Conservation (phyloP, 2,329 filamentous ascomycete genomes). For the Fusarium metavorans region DNA sequence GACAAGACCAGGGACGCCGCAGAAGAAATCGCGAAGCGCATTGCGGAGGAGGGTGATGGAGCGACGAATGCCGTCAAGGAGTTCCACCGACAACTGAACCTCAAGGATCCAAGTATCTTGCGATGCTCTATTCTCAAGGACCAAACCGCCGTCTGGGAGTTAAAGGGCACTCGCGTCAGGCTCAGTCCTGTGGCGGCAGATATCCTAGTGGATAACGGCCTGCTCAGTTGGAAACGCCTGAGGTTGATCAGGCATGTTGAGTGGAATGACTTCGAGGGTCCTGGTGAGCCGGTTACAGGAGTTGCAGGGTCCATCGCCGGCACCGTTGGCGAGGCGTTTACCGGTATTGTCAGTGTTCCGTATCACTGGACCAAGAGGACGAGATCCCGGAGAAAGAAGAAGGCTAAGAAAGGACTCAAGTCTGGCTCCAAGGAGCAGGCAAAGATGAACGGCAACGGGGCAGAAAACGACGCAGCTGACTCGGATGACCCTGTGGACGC, state of each 20-base stretch:
- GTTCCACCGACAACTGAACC: constrained; percentile 71
- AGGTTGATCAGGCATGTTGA: constrained; percentile 74
- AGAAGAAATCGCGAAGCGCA: constrained; percentile 69
- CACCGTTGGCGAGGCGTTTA: constrained; percentile 68
- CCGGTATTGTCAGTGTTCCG: constrained; percentile 74
- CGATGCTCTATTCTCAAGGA: constrained; percentile 75
- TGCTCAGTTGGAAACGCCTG: constrained; percentile 72
- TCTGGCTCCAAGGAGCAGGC: neutral
- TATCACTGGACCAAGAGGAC: constrained; percentile 69
- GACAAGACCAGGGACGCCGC: constrained; percentile 70
- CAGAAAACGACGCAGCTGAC: constrained; percentile 2
- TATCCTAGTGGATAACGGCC: constrained; percentile 70
- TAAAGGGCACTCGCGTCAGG: constrained; percentile 70
- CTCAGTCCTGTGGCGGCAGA: constrained; percentile 75
- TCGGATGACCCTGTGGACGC: constrained; percentile 10
- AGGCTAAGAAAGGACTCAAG: constrained; percentile 11
- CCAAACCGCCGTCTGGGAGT: constrained; percentile 73
- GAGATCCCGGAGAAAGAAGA: constrained; percentile 56
- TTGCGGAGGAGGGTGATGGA: constrained; percentile 74
- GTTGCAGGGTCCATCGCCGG: constrained; percentile 71
- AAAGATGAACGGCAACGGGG: neutral
- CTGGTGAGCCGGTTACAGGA: constrained; percentile 78
- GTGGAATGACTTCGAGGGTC: constrained; percentile 83
- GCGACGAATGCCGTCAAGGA: constrained; percentile 76
- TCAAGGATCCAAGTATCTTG: constrained; percentile 66